These are phyloP conservation scores for Ophiocordyceps camponoti-leonardi DNA, from an alignment of 2,329 filamentous ascomycete species.

Conservation along the genomic window DNA sequence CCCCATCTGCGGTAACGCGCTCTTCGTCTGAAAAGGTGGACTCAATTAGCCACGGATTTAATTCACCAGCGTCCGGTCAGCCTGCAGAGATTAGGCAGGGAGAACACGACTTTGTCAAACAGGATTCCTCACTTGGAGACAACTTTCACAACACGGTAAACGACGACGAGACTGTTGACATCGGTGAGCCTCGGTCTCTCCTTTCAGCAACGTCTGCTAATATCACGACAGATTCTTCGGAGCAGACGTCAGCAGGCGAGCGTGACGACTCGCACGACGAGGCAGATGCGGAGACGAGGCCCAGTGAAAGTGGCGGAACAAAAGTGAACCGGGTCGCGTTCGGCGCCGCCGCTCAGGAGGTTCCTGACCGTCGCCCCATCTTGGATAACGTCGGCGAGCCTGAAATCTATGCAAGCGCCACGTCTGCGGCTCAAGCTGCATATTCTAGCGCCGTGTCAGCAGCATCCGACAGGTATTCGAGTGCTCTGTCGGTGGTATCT, in stretches of 20 bases:
- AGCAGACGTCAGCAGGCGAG: constrained; percentile 4
- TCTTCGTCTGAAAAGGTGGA: neutral
- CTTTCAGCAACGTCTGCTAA: neutral
- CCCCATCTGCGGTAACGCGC: neutral
- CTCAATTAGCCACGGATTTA: too few relatives aligned
- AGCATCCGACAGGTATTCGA: constrained; percentile 51
- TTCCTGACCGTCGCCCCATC: constrained; percentile 28
- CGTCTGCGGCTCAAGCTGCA: constrained; percentile 31
- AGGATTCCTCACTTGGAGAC: neutral
- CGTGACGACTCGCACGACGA: constrained; percentile 9
- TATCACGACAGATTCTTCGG: neutral
- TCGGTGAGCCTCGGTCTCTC: neutral
- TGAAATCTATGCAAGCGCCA: constrained; percentile 18
- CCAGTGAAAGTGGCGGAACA: constrained; percentile 7
- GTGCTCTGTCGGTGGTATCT: constrained; percentile 50
- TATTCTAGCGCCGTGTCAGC: constrained; percentile 48
- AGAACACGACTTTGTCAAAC: too few relatives aligned
- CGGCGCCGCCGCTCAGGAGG: constrained; percentile 32
- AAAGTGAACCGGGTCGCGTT: constrained; percentile 28
- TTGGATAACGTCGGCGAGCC: constrained; percentile 24
- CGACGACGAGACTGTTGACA: neutral
- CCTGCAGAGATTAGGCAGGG: too few relatives aligned
- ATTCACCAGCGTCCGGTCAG: too few relatives aligned
- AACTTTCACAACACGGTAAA: neutral
- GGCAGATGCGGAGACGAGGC: constrained; percentile 7